phyloP scores from a whole-genome alignment of 768 basidiomycete species.

The Agaricus blazei region DNA sequence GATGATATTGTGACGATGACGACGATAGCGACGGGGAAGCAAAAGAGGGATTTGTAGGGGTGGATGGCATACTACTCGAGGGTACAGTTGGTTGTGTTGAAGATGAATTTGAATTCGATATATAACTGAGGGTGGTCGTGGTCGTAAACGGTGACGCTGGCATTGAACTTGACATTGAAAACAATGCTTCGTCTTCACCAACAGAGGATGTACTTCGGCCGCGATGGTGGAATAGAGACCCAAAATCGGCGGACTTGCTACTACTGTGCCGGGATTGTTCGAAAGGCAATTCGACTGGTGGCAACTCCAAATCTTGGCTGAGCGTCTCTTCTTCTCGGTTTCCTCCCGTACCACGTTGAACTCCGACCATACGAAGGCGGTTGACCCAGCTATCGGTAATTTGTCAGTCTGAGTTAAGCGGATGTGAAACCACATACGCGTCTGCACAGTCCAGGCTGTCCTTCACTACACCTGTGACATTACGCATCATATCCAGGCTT shows the following conservation, averaged over 20 bases:
- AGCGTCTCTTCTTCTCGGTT: slow-evolving; percentile 15
- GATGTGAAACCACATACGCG: slow-evolving; percentile 44
- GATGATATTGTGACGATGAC: neutral
- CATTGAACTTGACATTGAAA: slow-evolving; percentile 18
- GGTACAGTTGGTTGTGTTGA: neutral
- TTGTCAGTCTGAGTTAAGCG: slow-evolving; percentile 8
- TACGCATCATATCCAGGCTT: slow-evolving; percentile 88
- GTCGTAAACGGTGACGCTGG: slow-evolving; percentile 24
- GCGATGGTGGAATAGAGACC: slow-evolving; percentile 13
- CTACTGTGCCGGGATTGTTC: neutral
- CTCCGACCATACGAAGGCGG: slow-evolving; percentile 69
- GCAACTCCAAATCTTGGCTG: neutral
- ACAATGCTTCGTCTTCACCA: slow-evolving; percentile 20
- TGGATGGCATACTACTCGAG: slow-evolving; percentile 30
- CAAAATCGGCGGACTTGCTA: neutral
- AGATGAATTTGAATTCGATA: slow-evolving; percentile 2
- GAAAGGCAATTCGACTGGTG: neutral
- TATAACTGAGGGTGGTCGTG: slow-evolving; percentile 10
- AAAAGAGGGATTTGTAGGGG: slow-evolving; percentile 23
- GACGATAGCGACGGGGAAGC: slow-evolving; percentile 14
- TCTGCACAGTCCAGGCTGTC: slow-evolving; percentile 87
- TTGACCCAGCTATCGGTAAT: slow-evolving; percentile 66
- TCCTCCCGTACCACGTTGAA: slow-evolving; percentile 47
- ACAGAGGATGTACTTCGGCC: slow-evolving; percentile 16
- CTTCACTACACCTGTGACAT: slow-evolving; percentile 83